Evolutionary conservation across 768 basidiomycete genomes (phyloP), one percentile per base, ranked within the genome.

Genomic region (Gloeostereum incarnatum): DNA sequence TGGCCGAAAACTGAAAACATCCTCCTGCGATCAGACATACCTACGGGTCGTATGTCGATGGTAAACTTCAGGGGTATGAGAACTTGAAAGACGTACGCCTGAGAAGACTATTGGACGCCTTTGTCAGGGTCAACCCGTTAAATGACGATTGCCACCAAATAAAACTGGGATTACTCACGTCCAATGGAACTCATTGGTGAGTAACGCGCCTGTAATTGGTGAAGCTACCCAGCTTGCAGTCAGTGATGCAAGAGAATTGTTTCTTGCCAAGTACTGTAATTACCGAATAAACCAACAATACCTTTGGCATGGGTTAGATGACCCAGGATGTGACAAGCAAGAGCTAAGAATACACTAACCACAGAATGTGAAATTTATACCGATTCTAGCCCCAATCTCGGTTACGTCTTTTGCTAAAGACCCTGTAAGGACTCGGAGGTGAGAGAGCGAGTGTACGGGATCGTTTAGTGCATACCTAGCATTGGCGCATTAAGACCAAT

Each of bases 221-320:
- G 33, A 3, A 20, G 33, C 33, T 34, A 19, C 11, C 11, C 4
- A 20, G 19, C 33, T 14, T 11, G 14, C 8, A 9, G 13, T 14
- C 14, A 34, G 21, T 14, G 4, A 6, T 30, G 17, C 29, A 6
- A 30, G 29, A n/a, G n/a, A n/a, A n/a, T n/a, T n/a, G n/a, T n/a
- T n/a, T 30, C 11, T 20, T 20, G n/a, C 2, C 33, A 34, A 11
- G 19, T n/a, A 34, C 4, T 17, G 33, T 10, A 34, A n/a, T 34
- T 34, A 19, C 33, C 33, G 21, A 34, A 34, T 17, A 34, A 20
- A 9, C 33, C 33, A 11, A 34, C 11, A 20, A 34, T 9, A 14
- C 33, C 33, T 34, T n/a, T 30, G 29, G n/a, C n/a, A n/a, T n/a
- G n/a, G n/a, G n/a, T n/a, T 6, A 34, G 19, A 34, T 34, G 33